Conservation (phyloP, 179 eudicot species). For the Amaranthus tricolor region DNA sequence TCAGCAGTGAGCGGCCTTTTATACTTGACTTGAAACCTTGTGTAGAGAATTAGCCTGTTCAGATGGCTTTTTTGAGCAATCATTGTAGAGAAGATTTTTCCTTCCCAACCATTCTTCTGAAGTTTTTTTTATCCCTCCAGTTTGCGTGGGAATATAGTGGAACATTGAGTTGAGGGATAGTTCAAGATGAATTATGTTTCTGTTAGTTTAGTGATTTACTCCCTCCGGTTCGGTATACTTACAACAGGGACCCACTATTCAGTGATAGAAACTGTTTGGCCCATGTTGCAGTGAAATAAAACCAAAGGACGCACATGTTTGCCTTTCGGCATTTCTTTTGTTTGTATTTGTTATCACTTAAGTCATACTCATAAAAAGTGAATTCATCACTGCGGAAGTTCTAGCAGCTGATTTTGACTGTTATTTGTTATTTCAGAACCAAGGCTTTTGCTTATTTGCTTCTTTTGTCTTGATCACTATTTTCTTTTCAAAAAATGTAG, state of each 20-base stretch:
- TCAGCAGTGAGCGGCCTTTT: not conserved
- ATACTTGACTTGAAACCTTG: not conserved
- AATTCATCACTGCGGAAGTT: not conserved
- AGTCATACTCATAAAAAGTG: not conserved
- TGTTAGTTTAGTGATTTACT: not conserved
- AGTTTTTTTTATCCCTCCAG: not conserved
- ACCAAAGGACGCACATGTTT: not conserved
- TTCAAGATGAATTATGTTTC: not conserved
- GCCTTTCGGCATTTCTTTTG: not conserved
- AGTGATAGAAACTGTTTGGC: too few relatives aligned
- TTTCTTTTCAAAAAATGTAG: slow-evolving; percentile 27
- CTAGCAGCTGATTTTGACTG: not conserved
- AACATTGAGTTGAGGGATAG: not conserved
- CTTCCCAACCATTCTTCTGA: not conserved
- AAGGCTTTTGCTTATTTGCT: not conserved
- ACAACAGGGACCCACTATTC: too few relatives aligned
- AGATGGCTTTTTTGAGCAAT: not conserved
- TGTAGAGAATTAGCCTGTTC: not conserved
- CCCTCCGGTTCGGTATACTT: too few relatives aligned
- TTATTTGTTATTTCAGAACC: not conserved
- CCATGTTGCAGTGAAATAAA: too few relatives aligned
- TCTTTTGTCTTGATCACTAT: not conserved
- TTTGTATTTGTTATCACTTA: not conserved
- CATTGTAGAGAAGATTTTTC: not conserved
- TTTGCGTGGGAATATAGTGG: not conserved